Conservation (phyloP, 371 early-diverging fungal species). For the Syncephalis plumigaleata region DNA sequence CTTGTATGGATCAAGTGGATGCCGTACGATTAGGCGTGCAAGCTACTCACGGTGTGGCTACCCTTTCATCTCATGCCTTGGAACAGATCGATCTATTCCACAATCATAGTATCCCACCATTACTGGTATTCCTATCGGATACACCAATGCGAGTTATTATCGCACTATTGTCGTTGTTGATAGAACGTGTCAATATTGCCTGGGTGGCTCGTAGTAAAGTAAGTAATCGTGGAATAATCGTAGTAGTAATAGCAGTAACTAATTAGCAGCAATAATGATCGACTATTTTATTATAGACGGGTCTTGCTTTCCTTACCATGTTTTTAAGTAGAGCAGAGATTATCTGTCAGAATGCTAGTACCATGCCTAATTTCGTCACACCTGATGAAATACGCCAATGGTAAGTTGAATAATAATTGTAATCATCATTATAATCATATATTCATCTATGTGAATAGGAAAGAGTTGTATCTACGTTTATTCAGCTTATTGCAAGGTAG, state of each 20-base stretch:
- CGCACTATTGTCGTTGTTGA: conserved; percentile 52
- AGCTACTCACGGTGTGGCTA: conserved; percentile 6
- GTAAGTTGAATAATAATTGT: conserved; percentile 14
- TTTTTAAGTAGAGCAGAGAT: conserved; percentile 80
- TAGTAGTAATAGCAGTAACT: conserved; percentile 12
- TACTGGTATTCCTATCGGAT: conserved; percentile 63
- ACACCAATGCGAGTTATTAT: conserved; percentile 64
- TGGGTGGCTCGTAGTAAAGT: conserved; percentile 66
- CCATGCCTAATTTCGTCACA: conserved; percentile 27
- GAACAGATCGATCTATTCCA: conserved; percentile 73
- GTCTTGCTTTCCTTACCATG: conserved; percentile 76
- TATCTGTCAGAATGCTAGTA: conserved; percentile 53
- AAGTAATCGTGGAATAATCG: conserved; percentile 1
- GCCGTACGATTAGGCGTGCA: conserved; percentile 41
- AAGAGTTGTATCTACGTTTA: conserved; percentile 49
- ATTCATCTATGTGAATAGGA: conserved; percentile 5
- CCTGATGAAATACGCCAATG: conserved; percentile 37
- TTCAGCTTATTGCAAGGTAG: conserved; percentile 57
- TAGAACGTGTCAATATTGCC: conserved; percentile 73
- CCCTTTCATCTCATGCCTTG: conserved; percentile 21
- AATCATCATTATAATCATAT: not conserved
- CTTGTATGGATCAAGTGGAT: conserved; percentile 67
- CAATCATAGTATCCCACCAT: conserved; percentile 61
- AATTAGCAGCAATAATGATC: too few species aligned
- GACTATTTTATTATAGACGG: conserved; percentile 13